Evolutionary conservation across 2,329 filamentous ascomycete species (phyloP).

Genomic region (Fusarium gaditjirri): DNA sequence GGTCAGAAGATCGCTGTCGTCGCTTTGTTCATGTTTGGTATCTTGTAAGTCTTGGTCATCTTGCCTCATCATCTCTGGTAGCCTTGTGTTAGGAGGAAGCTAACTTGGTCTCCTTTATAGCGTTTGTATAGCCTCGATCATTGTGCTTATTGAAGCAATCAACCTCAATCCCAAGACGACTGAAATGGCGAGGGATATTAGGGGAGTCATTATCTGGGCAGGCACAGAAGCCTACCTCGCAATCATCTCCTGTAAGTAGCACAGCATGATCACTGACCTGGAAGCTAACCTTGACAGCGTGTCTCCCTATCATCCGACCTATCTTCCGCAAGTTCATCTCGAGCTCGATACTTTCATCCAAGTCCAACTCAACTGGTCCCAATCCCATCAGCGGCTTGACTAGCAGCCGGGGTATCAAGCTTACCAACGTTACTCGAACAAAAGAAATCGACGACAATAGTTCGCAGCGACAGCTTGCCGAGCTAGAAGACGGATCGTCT

Average conservation of each 20-base stretch:
- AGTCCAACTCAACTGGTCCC: slow-evolving; percentile 17
- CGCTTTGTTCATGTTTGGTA: slow-evolving; percentile 35
- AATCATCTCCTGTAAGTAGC: slow-evolving; percentile 31
- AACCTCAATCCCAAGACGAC: slow-evolving; percentile 21
- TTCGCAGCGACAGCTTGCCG: slow-evolving; percentile 26
- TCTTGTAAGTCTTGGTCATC: slow-evolving; percentile 15
- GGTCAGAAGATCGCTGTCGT: slow-evolving; percentile 32
- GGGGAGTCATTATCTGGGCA: slow-evolving; percentile 31
- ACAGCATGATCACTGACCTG: not conserved
- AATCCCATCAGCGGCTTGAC: slow-evolving; percentile 30
- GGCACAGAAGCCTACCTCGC: slow-evolving; percentile 22
- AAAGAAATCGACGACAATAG: slow-evolving; percentile 31
- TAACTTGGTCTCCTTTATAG: not conserved
- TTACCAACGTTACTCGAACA: slow-evolving; percentile 15
- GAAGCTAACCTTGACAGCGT: slow-evolving; percentile 14
- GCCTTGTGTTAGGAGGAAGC: not conserved
- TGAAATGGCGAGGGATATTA: slow-evolving; percentile 27
- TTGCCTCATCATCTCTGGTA: no score
- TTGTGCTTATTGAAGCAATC: slow-evolving; percentile 27
- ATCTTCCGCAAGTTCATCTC: slow-evolving; percentile 21
- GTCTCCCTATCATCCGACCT: slow-evolving; percentile 26
- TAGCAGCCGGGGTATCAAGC: slow-evolving; percentile 28
- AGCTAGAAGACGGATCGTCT: slow-evolving; percentile 27
- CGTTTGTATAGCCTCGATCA: slow-evolving; percentile 21
- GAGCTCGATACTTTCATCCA: slow-evolving; percentile 16